Evolutionary conservation across 495 filamentous ascomycete genomes (phyloP), one percentile per base, ranked within the genome.

Genomic region (Penicillium longicatenatum): DNA sequence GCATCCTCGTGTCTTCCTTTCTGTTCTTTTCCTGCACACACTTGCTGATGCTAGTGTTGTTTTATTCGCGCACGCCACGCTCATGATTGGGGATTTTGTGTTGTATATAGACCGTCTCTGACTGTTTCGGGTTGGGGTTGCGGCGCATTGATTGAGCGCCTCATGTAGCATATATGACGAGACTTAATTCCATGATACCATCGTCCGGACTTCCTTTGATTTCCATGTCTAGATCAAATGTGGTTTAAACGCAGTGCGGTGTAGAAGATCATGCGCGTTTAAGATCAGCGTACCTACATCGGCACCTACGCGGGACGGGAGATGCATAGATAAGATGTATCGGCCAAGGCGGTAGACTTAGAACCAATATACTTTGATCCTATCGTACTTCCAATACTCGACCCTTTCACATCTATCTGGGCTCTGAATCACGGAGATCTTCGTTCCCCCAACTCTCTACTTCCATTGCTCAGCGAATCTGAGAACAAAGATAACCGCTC

Each of bases 111-210:
- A 70, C 64, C 55, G 56, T 63, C 50, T 66, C 53, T 65, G 59
- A 60, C 44, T 64, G 58, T 66, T 26, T 66, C 52, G 47, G 63
- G 50, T 63, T 45, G 59, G 55, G 54, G 55, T 62, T 61, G 59
- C 45, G 67, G 67, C 67, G 66, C 59, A 67, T 67, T 65, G 59
- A 65, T 57, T 64, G 53, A 66, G 66, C 66, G 65, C 67, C 62
- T 67, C 61, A 69, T 70, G 66, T 69, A 69, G 65, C 61, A 70
- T 70, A 70, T 65, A 65, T 70, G 66, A 69, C 55, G 63, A 65
- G 66, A 65, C 50, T 52, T 70, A 70, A 70, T 69, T 67, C 59
- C 44, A 69, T 61, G 65, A 70, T 70, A 70, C 62, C 62, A 62
- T 70, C 43, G 42, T 63, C 51, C 47, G 35, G 17, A 21, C 9